Base-by-base conservation (phyloP, 169 alveolate species). In the Eimeria necatrix region DNA sequence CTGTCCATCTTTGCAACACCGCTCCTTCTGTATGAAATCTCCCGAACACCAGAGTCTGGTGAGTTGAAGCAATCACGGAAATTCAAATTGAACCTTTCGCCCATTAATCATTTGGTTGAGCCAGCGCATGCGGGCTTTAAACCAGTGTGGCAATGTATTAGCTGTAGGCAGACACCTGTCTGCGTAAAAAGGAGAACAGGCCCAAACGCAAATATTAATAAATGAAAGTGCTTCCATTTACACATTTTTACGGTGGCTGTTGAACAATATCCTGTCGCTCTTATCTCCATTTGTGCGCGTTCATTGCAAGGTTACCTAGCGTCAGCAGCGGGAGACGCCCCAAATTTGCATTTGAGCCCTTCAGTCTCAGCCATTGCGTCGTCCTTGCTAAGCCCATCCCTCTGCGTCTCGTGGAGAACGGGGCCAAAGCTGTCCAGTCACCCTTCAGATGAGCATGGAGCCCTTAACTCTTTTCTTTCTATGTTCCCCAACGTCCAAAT, bases 251-350 rank as follows among this genome's bases (percentile, higher is more conserved):
- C 41, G 0, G 41, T 32, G 0, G 2, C 2, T 32, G 41, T 32
- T 32, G 41, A 32, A 32, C 41, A 32, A 32, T 32, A 2, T 32
- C 41, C 41, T 32, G 41, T 32, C 41, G 41, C 41, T 32, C 41
- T 32, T 32, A 32, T 60, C 24, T 60, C 32, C 76, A 14, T 73
- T 7, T 7, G 32, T 73, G 53, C 16, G 6, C 12, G 32, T 73
- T 14, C 84, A 32, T 14, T 73, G 84, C 59, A 41, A 73, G 84
- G 84, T 12, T 73, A 59, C 48, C 84, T 73, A 73, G 84, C 32
- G 53, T 41, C 10, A 5, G 18, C 24, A 41, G 84, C 32, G 24
- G 18, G 59, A 10, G 24, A 73, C 14, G 84, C 16, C 5, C 48
- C 84, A 18, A 32, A 32, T 32, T 5, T 3, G 59, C 20, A 73